Base-by-base conservation (phyloP, 306 rosid species). In the Lagenaria siceraria region DNA sequence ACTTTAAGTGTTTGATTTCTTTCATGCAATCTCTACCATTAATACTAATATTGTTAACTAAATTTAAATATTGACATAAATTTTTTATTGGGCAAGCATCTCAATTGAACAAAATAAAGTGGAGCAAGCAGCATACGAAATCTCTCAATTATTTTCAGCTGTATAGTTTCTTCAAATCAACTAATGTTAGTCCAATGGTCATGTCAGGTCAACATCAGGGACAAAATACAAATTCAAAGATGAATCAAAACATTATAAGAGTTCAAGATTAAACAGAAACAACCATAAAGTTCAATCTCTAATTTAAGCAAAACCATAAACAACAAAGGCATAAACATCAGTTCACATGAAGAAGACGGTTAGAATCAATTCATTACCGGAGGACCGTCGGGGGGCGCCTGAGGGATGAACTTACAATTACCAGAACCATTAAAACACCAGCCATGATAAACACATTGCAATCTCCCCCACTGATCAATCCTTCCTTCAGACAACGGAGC, bases 401-500 rank as follows among this genome's bases (percentile, higher is more conserved):
- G 98, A 71, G 97, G 98, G 87, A 94, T 94, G 78, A 94, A 72
- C 72, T 92, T 87, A 83, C 98, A 91, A 31, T 89, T 87, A 43
- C 79, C 79, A 10, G 79, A 77, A 19, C 97, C 97, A 88, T 87
- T 83, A 64, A 94, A 94, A 77, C 98, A 94, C 97, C 96, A 94
- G 35, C 98, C 98, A 81, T 94, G 97, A 59, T 94, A 94, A 17
- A 94, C 98, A 69, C 98, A 94, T 81, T 92, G 98, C 81, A 92
- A 77, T 70, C 98, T 85, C 2, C 98, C 98, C 96, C 95, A 87
- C 68, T 88, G 95, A 81, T 94, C 98, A 77, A 94, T 94, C 82
- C 98, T 85, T 46, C 97, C 98, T 75, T 94, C 98, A 53, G 96
- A 94, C 55, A 94, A 86, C 4, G 98, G 98, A 9, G 98, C 98